These are phyloP conservation scores for Aspergillus bombycis DNA, from an alignment of 2,329 filamentous ascomycete species.

Conservation along the genomic window DNA sequence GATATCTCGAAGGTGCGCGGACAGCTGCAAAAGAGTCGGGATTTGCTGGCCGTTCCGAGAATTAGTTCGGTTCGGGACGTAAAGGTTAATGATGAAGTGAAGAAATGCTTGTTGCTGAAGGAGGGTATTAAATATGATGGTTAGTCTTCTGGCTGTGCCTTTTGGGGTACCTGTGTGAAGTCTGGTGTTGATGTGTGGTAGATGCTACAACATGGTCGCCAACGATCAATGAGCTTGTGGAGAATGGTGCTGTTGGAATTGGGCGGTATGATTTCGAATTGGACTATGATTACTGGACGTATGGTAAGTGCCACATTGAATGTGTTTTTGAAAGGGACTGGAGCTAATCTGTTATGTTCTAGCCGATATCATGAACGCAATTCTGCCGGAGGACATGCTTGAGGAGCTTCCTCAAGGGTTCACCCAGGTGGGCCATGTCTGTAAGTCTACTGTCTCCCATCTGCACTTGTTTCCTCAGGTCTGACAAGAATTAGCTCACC, in stretches of 20 bases:
- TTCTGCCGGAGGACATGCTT: slow-evolving; percentile 78
- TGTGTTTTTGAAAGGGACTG: neutral
- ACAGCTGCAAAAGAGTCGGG: slow-evolving; percentile 65
- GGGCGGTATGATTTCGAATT: slow-evolving; percentile 76
- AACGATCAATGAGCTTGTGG: slow-evolving; percentile 68
- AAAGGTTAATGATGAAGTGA: slow-evolving; percentile 53
- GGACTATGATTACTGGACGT: slow-evolving; percentile 84
- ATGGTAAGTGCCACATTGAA: slow-evolving; percentile 57
- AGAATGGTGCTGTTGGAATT: slow-evolving; percentile 69
- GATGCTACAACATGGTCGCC: slow-evolving; percentile 76
- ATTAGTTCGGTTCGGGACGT: slow-evolving; percentile 61
- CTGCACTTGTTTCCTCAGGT: neutral
- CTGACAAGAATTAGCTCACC: slow-evolving; percentile 64
- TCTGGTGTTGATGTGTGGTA: slow-evolving; percentile 36
- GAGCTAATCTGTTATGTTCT: slow-evolving; percentile 13
- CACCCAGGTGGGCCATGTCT: slow-evolving; percentile 84
- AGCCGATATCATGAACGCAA: slow-evolving; percentile 81
- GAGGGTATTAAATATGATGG: slow-evolving; percentile 44
- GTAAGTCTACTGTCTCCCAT: slow-evolving; percentile 49
- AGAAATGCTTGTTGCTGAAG: slow-evolving; percentile 44
- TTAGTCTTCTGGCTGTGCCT: slow-evolving; percentile 31
- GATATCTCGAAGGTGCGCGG: slow-evolving; percentile 74
- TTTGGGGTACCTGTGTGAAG: slow-evolving; percentile 6
- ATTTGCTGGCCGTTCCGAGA: slow-evolving; percentile 67
- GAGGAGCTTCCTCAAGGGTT: slow-evolving; percentile 84